These are phyloP conservation scores for Salix exigua DNA, from an alignment of 345 rosid genomes.

Conservation along the genomic window DNA sequence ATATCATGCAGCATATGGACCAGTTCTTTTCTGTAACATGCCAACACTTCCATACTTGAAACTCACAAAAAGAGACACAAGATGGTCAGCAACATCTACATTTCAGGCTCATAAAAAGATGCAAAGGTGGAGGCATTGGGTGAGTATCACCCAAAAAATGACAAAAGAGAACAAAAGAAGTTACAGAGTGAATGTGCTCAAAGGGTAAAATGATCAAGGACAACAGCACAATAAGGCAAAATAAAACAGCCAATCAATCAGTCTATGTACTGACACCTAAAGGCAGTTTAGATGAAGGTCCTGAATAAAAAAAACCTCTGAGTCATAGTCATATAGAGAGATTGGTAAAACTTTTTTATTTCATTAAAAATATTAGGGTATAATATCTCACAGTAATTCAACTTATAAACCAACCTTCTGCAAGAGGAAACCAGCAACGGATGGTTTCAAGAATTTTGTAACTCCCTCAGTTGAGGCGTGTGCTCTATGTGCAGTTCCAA, in stretches of 20 bases:
- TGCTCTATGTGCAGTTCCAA: slow-evolving; percentile 90
- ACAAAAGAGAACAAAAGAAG: neutral
- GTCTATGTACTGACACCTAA: neutral
- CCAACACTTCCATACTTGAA: neutral
- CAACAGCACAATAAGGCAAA: neutral
- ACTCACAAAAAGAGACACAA: neutral
- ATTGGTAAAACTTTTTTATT: neutral
- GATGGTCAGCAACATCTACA: neutral
- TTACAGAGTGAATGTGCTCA: neutral
- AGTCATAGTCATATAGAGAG: neutral
- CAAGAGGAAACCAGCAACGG: slow-evolving; percentile 95
- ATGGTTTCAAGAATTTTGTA: slow-evolving; percentile 74
- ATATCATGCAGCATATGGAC: neutral
- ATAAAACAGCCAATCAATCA: neutral
- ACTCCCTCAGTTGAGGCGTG: slow-evolving; percentile 96
- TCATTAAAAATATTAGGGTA: neutral
- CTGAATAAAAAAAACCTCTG: neutral
- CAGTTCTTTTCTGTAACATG: neutral
- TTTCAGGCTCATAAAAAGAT: neutral
- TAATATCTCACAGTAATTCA: neutral
- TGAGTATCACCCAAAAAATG: neutral
- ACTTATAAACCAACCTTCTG: slow-evolving; percentile 55
- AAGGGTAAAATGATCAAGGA: neutral
- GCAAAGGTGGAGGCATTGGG: neutral
- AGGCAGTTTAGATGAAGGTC: neutral